Evolutionary conservation across 805 yeast species (phyloP).

Genomic region (Soucietia sequanensis): DNA sequence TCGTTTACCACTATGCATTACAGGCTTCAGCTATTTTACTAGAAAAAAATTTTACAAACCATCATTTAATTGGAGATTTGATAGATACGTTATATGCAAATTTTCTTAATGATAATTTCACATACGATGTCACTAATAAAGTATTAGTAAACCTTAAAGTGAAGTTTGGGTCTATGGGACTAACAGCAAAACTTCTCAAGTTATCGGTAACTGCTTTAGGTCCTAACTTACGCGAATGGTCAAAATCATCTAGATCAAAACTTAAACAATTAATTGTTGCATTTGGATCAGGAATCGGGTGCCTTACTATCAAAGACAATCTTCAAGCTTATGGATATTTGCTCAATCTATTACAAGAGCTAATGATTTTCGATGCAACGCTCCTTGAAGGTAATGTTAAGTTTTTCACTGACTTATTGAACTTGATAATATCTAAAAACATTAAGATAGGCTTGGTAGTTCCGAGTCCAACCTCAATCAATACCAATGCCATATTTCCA

Average conservation of each 20-base stretch:
- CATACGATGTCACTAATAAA: constrained; percentile 33
- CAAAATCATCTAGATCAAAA: constrained; percentile 15
- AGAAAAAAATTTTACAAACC: constrained; percentile 51
- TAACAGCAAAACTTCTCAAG: constrained; percentile 24
- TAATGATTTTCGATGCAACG: constrained; percentile 37
- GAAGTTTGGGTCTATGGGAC: constrained; percentile 27
- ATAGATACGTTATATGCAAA: constrained; percentile 25
- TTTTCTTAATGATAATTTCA: constrained; percentile 35
- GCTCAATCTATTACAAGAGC: constrained; percentile 31
- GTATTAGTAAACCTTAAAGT: constrained; percentile 34
- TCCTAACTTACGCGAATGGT: constrained; percentile 30
- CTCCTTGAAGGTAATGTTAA: constrained; percentile 31
- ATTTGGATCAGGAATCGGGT: constrained; percentile 32
- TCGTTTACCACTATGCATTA: constrained; percentile 73
- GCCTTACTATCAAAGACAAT: constrained; percentile 23
- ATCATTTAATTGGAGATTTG: constrained; percentile 42
- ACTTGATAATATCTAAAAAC: constrained; percentile 31
- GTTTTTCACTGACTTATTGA: constrained; percentile 26
- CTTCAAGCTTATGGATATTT: constrained; percentile 20
- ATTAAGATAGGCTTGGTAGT: constrained; percentile 34
- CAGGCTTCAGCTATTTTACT: constrained; percentile 56
- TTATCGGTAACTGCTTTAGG: constrained; percentile 36
- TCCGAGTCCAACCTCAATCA: constrained; percentile 37
- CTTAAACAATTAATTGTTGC: constrained; percentile 27
- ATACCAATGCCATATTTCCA: constrained; percentile 43